Evolutionary conservation across 2,329 filamentous ascomycete genomes (phyloP).

Genomic region (Diaporthe caulivora): DNA sequence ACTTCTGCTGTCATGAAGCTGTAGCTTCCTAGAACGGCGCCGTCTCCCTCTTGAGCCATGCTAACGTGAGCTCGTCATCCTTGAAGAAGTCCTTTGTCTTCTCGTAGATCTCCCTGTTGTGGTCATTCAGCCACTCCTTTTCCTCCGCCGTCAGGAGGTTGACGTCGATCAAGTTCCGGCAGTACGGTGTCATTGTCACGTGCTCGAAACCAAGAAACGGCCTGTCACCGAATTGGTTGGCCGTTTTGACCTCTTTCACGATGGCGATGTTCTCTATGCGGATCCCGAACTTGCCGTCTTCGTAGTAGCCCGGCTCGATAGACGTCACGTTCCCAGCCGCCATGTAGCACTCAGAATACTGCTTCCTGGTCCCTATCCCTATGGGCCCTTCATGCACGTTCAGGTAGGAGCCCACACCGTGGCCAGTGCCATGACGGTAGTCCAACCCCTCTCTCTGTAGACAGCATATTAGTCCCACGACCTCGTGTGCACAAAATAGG

Average conservation of each 20-base stretch:
- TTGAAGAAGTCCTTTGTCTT: slow-evolving; percentile 86
- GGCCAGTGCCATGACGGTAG: slow-evolving; percentile 95
- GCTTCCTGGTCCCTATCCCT: slow-evolving; percentile 91
- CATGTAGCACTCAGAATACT: slow-evolving; percentile 91
- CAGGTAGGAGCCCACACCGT: slow-evolving; percentile 93
- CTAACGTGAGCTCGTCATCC: slow-evolving; percentile 76
- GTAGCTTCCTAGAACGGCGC: slow-evolving; percentile 60
- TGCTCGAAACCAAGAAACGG: slow-evolving; percentile 96
- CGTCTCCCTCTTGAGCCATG: slow-evolving; percentile 92
- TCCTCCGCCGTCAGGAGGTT: slow-evolving; percentile 79
- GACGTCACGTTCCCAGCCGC: slow-evolving; percentile 95
- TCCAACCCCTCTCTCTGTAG: slow-evolving; percentile 81
- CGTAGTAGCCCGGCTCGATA: slow-evolving; percentile 96
- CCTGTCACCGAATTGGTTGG: slow-evolving; percentile 91
- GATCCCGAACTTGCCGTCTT: slow-evolving; percentile 94
- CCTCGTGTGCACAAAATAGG: slow-evolving; percentile 4
- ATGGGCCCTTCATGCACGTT: slow-evolving; percentile 99
- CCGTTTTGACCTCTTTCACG: slow-evolving; percentile 88
- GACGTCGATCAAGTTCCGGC: slow-evolving; percentile 86
- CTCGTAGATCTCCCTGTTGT: slow-evolving; percentile 82
- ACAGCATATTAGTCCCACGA: slow-evolving; percentile 41
- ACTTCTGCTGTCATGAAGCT: slow-evolving; percentile 43
- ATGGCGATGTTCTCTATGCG: slow-evolving; percentile 97
- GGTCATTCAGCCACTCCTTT: slow-evolving; percentile 88
- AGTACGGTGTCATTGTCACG: slow-evolving; percentile 97